Base-by-base conservation (phyloP, 2,329 filamentous ascomycete genomes). In the Verticillium dahliae region DNA sequence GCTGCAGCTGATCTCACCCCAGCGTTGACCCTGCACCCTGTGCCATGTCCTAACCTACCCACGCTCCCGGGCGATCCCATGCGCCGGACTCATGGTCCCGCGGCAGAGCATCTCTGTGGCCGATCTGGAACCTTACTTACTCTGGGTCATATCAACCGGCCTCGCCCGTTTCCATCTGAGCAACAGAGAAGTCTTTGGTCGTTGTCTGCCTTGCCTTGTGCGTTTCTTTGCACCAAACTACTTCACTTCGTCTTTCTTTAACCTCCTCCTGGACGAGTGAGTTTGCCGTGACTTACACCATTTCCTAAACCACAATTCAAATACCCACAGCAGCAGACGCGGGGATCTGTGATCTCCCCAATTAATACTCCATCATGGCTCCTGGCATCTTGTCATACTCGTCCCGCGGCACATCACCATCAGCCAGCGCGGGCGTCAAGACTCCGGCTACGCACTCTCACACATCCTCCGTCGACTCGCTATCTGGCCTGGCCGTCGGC, bases 331-430 rank as follows among this genome's bases (percentile, higher is more conserved):
- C 22, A 61, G 63, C 63, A 62, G 63, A 57, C 54, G 63, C 63
- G 61, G 45, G 22, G 45, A 52, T 52, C 45, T 52, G 63, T 59
- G 37, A 60, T 57, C 60, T 38, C 55, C 37, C 58, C 60, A 35
- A 41, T 59, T 50, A 59, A 52, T 59, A 45, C 27, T 50, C 27
- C 63, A 60, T 50, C 57, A 66, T 65, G 67, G 65, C 62, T 60
- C 61, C 64, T 54, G 58, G 60, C 61, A 52, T 62, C 55, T 39
- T 63, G 52, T 66, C 60, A 50, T 60, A 66, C 56, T 67, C 64
- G 52, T 67, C 65, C 11, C 60, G 61, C 18, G 64, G 59, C 56
- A 66, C 65, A 37, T 67, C 65, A 34, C 64, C 65, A 41, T 62
- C 64, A 18, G 60, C 62, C 34, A 67, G 65, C 54, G 64, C 65